Evolutionary conservation across 1,284 basidiomycete species (phyloP).

Genomic region (Polyporus tsugae): DNA sequence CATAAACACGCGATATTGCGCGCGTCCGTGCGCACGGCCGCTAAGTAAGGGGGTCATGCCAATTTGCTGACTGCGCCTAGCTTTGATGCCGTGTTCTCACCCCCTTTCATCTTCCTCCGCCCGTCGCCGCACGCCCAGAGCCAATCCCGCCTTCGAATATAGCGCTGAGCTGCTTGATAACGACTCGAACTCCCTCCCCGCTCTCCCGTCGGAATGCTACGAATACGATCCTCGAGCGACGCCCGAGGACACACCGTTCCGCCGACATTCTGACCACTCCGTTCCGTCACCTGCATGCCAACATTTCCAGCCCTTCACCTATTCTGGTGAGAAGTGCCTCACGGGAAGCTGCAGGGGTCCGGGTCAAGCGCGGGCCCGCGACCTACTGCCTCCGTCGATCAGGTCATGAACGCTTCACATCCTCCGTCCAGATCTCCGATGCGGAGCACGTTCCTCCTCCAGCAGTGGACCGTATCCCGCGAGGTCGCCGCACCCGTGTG

Average conservation of each 20-base stretch:
- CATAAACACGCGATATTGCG: slow-evolving; percentile 16
- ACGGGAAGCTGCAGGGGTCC: slow-evolving; percentile 26
- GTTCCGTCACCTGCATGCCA: slow-evolving; percentile 13
- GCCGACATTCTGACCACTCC: slow-evolving; percentile 28
- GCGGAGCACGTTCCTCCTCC: slow-evolving; percentile 12
- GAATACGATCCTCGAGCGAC: slow-evolving; percentile 19
- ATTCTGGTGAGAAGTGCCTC: slow-evolving; percentile 23
- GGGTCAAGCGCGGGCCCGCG: slow-evolving; percentile 11
- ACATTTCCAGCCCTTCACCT: slow-evolving; percentile 18
- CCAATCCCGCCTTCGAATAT: slow-evolving; percentile 16
- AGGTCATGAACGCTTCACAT: slow-evolving; percentile 19
- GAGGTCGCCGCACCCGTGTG: slow-evolving; percentile 4
- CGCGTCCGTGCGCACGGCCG: slow-evolving; percentile 13
- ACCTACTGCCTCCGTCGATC: slow-evolving; percentile 24
- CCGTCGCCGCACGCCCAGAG: slow-evolving; percentile 18
- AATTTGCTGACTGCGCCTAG: slow-evolving; percentile 26
- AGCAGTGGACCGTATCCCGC: slow-evolving; percentile 1
- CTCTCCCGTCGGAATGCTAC: background rate
- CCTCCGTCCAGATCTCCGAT: slow-evolving; percentile 19
- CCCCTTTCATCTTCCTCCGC: slow-evolving; percentile 19
- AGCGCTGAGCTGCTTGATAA: slow-evolving; percentile 10
- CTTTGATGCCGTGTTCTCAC: slow-evolving; percentile 32
- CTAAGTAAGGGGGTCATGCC: slow-evolving; percentile 12
- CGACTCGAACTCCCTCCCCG: background rate
- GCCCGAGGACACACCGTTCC: slow-evolving; percentile 30